Evolutionary conservation across 2,329 filamentous ascomycete species (phyloP).

Genomic region (Berkeleyomyces rouxiae): DNA sequence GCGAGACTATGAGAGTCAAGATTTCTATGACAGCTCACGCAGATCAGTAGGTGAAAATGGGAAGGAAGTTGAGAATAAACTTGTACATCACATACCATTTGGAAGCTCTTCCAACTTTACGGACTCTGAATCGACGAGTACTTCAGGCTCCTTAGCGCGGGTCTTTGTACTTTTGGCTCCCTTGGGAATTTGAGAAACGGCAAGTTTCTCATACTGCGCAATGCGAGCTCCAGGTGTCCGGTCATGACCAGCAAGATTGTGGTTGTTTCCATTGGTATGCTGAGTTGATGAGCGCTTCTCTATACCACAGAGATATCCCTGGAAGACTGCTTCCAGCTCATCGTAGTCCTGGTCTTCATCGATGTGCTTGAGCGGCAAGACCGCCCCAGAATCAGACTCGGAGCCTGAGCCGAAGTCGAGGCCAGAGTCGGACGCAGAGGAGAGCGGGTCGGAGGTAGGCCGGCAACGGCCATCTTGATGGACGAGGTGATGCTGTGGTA

Average conservation of each 20-base stretch:
- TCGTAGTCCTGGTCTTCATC: not conserved
- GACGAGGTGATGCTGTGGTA: not conserved
- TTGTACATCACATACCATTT: not conserved
- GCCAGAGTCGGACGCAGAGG: not conserved
- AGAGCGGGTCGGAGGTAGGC: not conserved
- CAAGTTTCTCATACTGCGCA: not conserved
- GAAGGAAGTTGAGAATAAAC: not conserved
- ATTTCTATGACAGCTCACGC: constrained; percentile 49
- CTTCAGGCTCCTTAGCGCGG: not conserved
- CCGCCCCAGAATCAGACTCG: not conserved
- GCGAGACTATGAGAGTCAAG: constrained; percentile 76
- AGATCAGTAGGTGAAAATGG: constrained; percentile 10
- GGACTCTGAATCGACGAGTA: not conserved
- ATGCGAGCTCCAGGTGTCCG: not conserved
- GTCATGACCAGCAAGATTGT: not conserved
- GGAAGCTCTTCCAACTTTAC: not conserved
- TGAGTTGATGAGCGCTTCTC: not conserved
- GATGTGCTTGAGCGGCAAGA: not conserved
- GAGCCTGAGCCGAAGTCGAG: not conserved
- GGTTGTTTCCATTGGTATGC: not conserved
- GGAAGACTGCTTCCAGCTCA: constrained; percentile 2
- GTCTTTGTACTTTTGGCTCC: not conserved
- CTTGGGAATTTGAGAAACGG: not conserved
- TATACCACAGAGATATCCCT: constrained; percentile 4
- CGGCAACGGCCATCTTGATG: not conserved